Evolutionary conservation across 1,284 basidiomycete species (phyloP).

Genomic region (Inonotus hispidus): DNA sequence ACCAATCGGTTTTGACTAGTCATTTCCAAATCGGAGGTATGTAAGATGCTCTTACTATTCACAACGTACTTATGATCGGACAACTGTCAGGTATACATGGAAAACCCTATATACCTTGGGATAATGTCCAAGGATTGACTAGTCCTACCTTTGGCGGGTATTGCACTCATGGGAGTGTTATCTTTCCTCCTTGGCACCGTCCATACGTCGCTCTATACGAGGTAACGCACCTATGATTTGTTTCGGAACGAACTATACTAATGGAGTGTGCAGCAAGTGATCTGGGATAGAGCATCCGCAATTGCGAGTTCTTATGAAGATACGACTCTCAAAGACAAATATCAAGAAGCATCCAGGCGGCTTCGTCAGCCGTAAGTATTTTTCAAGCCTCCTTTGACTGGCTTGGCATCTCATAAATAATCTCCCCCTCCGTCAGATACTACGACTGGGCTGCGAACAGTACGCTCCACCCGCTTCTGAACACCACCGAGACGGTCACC

Average conservation of each 20-base stretch:
- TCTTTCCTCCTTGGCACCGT: slow-evolving; percentile 51
- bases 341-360: slow-evolving; percentile 33
- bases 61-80: not conserved
- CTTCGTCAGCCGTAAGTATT: slow-evolving; percentile 36
- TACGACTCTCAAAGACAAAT: slow-evolving; percentile 21
- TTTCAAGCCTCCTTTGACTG: too few species aligned
- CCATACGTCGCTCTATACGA: slow-evolving; percentile 47
- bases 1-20: slow-evolving; percentile 32
- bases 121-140: slow-evolving; percentile 29
- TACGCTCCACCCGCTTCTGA: slow-evolving; percentile 36
- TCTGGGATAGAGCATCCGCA: slow-evolving; percentile 33
- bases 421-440: too few species aligned
- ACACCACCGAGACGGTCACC: slow-evolving; percentile 34
- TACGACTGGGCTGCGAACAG: slow-evolving; percentile 43
- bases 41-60: not conserved
- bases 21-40: slow-evolving; percentile 36
- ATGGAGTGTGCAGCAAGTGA: slow-evolving; percentile 35
- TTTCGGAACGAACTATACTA: not conserved
- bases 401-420: too few species aligned
- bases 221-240: slow-evolving; percentile 26
- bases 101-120: slow-evolving; percentile 38
- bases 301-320: slow-evolving; percentile 26
- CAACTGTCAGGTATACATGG: slow-evolving; percentile 40
- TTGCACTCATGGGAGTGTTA: slow-evolving; percentile 42
- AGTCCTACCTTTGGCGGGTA: slow-evolving; percentile 36